phyloP scores from a whole-genome alignment of 2,329 filamentous ascomycete genomes.

The Aspergillus versicolor region DNA sequence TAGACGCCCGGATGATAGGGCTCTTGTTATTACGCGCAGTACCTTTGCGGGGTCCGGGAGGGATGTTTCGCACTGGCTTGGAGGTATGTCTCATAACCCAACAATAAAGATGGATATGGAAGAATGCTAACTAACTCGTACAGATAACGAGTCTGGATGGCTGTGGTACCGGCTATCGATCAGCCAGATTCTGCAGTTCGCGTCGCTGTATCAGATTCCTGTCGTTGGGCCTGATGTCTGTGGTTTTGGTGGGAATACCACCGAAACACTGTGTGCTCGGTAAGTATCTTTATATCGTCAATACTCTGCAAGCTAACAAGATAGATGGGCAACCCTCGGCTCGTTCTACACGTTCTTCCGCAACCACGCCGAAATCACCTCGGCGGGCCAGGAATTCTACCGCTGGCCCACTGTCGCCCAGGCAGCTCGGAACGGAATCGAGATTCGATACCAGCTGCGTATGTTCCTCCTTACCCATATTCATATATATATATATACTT shows the following conservation, averaged over 20 bases:
- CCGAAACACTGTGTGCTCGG: constrained; percentile 63
- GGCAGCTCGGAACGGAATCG: constrained; percentile 67
- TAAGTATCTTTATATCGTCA: no score
- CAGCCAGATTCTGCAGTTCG: constrained; percentile 59
- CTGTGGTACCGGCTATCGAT: constrained; percentile 63
- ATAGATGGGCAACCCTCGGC: constrained; percentile 68
- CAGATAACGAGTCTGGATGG: constrained; percentile 7
- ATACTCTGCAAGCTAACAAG: no score
- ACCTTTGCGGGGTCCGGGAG: constrained; percentile 72
- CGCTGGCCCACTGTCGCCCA: constrained; percentile 62
- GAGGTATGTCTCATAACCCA: constrained; percentile 46
- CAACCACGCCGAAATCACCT: constrained; percentile 62
- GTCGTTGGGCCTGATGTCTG: constrained; percentile 73
- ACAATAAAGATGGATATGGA: no score
- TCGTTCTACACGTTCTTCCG: constrained; percentile 76
- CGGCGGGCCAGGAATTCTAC: constrained; percentile 70
- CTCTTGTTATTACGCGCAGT: constrained; percentile 71
- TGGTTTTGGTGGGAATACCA: constrained; percentile 68
- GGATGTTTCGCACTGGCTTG: constrained; percentile 56
- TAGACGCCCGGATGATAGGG: constrained; percentile 63
- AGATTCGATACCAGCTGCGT: constrained; percentile 66
- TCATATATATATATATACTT: no score
- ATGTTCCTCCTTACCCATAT: no score
- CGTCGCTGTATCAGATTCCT: constrained; percentile 65
- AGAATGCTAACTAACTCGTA: no score